Evolutionary conservation across 2,329 filamentous ascomycete genomes (phyloP), one percentile per base, ranked within the genome.

Genomic region (Aspergillus versicolor): DNA sequence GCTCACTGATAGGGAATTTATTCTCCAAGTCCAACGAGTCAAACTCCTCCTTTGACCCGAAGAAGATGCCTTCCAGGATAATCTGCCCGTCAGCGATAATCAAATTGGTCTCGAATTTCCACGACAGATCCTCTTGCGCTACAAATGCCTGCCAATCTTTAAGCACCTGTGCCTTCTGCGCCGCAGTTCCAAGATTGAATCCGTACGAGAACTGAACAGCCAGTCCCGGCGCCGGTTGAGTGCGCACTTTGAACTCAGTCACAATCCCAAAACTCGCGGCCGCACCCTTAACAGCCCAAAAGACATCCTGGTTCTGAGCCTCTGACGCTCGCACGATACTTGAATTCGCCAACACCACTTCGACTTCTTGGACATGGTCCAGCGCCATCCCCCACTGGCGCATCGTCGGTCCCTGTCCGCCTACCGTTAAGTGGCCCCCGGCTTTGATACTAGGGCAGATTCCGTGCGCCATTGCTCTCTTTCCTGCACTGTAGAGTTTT

Each of bases 51-150:
- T 82, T 70, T 0, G 81, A 82, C 19, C 86, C 86, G 65, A 85
- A 88, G 63, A 84, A 88, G 0, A 82, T 86, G 2, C 82, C 85
- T 0, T 81, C 82, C 30, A 88, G 83, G 57, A 85, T 67, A 52
- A 79, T 78, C 1, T 81, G 82, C 0, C 83, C 70, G 8, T 82
- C 78, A n/a, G 82, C 74, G 38, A 85, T 75, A 37, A 84, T 77
- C 55, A 87, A 79, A 41, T 83, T 77, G 5, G 79, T 81, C 2
- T 82, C 80, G 60, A 88, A 84, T 22, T 85, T 81, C 41, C 82
- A 79, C 59, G 85, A 82, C 5, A 88, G 75, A 1, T 74, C 65
- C 2, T 82, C 81, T 56, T 87, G 79, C 0, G 78, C 70, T 44
- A 84, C 73, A 22, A 87, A 75, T 1, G 75, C 75, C 61, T 88